Evolutionary conservation across 768 basidiomycete genomes (phyloP).

Genomic region (Exsudoporus frostii): DNA sequence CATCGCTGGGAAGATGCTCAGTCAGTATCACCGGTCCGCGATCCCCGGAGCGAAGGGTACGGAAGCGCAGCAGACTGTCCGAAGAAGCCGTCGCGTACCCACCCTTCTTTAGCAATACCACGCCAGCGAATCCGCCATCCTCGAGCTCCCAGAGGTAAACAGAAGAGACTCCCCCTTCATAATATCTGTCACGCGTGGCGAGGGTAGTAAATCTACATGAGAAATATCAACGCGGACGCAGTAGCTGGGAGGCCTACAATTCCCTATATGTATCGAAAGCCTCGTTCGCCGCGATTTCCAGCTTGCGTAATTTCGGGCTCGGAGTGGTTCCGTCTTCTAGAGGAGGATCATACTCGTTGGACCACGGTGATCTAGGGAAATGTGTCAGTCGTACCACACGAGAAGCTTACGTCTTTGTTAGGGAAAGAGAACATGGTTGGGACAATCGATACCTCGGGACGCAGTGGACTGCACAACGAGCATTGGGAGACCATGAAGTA

Average conservation of each 20-base stretch:
- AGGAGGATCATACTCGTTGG: constrained; percentile 92
- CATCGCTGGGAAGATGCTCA: constrained; percentile 47
- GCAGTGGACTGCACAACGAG: background rate
- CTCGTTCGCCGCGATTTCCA: constrained; percentile 92
- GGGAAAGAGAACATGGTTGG: background rate
- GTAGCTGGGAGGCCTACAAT: constrained; percentile 51
- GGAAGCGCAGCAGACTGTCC: background rate
- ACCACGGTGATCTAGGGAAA: constrained; percentile 86
- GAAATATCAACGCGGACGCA: background rate
- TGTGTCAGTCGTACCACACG: constrained; percentile 10
- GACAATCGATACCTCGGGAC: background rate
- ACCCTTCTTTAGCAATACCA: constrained; percentile 96
- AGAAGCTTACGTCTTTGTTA: background rate
- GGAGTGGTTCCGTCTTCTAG: constrained; percentile 88
- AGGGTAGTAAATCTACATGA: background rate
- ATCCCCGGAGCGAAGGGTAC: background rate
- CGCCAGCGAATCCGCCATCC: constrained; percentile 94
- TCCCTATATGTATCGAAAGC: constrained; percentile 98
- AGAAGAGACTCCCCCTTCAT: constrained; percentile 95
- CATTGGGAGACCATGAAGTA: background rate
- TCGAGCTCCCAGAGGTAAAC: constrained; percentile 99
- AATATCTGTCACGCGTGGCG: constrained; percentile 60
- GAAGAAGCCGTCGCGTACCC: constrained; percentile 17
- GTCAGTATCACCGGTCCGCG: constrained; percentile 1
- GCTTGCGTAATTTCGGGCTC: constrained; percentile 76